Evolutionary conservation across 768 basidiomycete genomes (phyloP), one percentile per base, ranked within the genome.

Genomic region (Lactarius sanguifluus): DNA sequence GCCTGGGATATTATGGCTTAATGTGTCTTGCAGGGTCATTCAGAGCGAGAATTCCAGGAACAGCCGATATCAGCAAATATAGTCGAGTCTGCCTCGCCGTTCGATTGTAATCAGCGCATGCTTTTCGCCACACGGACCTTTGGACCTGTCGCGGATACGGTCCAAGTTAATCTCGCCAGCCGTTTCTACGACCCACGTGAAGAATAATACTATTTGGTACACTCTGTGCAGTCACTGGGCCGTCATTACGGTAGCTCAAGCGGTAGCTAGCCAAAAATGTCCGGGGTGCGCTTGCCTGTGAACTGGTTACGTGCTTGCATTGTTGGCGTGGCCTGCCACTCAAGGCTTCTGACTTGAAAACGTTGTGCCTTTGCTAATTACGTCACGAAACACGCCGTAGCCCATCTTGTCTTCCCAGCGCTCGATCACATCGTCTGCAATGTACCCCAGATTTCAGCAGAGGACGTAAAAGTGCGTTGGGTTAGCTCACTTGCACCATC

Each of bases 351-450:
- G n/a, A 1, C 40, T 57, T n/a, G 55, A n/a, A 47, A 55, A n/a
- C n/a, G n/a, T 23, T 7, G 10, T 52, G 8, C 18, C 5, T 61
- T 38, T 57, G 34, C 15, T 28, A 61, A 41, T 47, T n/a, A 23
- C 32, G 18, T 60, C 58, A 36, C 41, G 56, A 13, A 34, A 41
- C n/a, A 41, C 36, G 30, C 56, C 15, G 57, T 16, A 16, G 45
- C 50, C 18, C 15, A 41, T 28, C 30, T n/a, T 15, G 3, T 16
- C 45, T 38, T 56, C 59, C 32, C 41, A 47, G 64, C 43, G 59
- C 54, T 61, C 64, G 64, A 61, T 61, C 40, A 55, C 15, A 28
- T 18, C 7, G n/a, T 41, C 32, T 15, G 34, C 41, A n/a, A 55
- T 28, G 25, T 20, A 52, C 52, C 59, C 59, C 25, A 56, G 15